Evolutionary conservation across 2,329 filamentous ascomycete genomes (phyloP), one percentile per base, ranked within the genome.

Genomic region (Alternaria gaisen): DNA sequence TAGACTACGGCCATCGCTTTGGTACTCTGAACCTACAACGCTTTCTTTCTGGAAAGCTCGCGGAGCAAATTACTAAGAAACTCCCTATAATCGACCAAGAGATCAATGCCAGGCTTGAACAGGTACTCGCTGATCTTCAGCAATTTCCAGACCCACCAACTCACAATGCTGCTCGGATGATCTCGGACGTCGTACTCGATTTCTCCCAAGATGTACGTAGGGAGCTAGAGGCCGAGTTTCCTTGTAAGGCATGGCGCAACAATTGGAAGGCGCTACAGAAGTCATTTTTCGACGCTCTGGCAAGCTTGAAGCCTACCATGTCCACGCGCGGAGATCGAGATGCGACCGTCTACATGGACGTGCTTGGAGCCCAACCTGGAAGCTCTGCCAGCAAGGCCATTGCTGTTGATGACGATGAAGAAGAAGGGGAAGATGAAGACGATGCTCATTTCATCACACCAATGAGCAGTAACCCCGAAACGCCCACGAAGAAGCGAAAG

Each of bases 61-160:
- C 84, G 0, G 68, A 79, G 1, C 77, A 85, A 47, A 86, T 72
- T 22, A 44, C 68, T 1, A 48, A 53, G 24, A 79, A 76, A 26
- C 66, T 84, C 0, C 83, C 84, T 0, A 60, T 65, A 0, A 83
- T 86, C 4, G 75, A 79, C 0, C 65, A 72, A 0, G 76, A 83
- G n/a, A 82, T 87, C 0, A 63, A 80, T 6, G 56, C 69, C 1
- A 79, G 86, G 5, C 82, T 91, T 0, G 63, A 77, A 0, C 73
- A 81, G 0, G 86, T 93, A 2, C 24, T 46, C 8, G 9, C 16
- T 0, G 80, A 90, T 57, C 82, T 96, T 0, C 65, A 74, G 0
- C 79, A 78, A 0, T 83, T 94, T 0, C 91, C 91, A 0, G 89
- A 92, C 38, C 85, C 91, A 0, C 90, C 90, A 0, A 78, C 78